phyloP scores from a whole-genome alignment of 2,329 filamentous ascomycete species.

The Penicillium verrucosum region DNA sequence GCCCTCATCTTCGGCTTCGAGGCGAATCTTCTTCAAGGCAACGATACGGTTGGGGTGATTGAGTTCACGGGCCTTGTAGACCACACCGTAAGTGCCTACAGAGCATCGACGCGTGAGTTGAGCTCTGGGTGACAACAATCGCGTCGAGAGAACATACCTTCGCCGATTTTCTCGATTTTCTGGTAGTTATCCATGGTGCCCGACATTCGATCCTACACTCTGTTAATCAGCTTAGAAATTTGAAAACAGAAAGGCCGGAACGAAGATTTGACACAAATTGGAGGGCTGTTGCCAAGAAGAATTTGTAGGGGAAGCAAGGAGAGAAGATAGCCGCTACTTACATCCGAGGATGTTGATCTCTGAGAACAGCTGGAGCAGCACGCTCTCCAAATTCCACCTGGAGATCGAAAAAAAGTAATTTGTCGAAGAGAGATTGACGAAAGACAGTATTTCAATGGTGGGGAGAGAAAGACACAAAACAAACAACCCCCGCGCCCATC shows the following conservation, averaged over 20 bases:
- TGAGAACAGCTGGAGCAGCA: constrained; percentile 6
- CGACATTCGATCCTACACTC: constrained; percentile 2
- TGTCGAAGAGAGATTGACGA: constrained; percentile 11
- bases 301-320: constrained; percentile 18
- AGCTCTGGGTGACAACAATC: not conserved
- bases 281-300: constrained; percentile 7
- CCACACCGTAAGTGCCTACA: constrained; percentile 86
- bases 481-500: constrained; percentile 35
- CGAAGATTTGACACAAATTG: constrained; percentile 6
- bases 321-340: not conserved
- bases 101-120: constrained; percentile 16
- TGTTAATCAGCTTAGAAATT: constrained; percentile 5
- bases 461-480: constrained; percentile 29
- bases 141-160: constrained; percentile 60
- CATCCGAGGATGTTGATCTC: not conserved
- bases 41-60: constrained; percentile 79
- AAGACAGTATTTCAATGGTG: constrained; percentile 19
- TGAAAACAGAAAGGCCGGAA: not conserved
- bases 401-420: constrained; percentile 3
- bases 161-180: constrained; percentile 93
- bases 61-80: constrained; percentile 90
- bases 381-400: constrained; percentile 7
- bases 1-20: constrained; percentile 92
- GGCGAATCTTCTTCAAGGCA: constrained; percentile 90
- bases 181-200: constrained; percentile 86